These are phyloP conservation scores for Singerocomus rubriflavus DNA, from an alignment of 1,284 basidiomycete species.

Conservation along the genomic window DNA sequence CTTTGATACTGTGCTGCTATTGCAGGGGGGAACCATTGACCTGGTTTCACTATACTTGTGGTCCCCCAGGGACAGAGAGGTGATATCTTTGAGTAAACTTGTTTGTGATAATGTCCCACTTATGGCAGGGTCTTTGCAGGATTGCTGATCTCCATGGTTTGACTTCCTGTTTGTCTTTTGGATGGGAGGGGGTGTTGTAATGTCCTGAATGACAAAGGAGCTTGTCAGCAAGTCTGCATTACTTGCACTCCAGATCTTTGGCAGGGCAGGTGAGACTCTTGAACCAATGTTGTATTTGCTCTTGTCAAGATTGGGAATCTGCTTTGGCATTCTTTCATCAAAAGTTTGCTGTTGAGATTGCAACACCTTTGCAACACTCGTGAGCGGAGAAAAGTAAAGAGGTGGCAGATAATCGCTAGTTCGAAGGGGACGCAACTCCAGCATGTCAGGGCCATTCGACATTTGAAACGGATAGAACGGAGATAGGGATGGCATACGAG, in stretches of 20 bases:
- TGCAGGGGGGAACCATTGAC: neutral
- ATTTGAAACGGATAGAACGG: constrained; percentile 10
- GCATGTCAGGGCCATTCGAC: neutral
- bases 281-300: neutral
- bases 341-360: neutral
- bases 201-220: neutral
- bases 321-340: neutral
- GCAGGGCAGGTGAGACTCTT: no score
- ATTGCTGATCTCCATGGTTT: constrained; percentile 11
- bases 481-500: constrained; percentile 24
- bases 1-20: neutral
- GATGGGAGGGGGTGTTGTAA: no score
- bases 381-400: constrained; percentile 23
- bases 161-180: constrained; percentile 1
- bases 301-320: neutral
- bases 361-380: constrained; percentile 5
- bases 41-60: neutral
- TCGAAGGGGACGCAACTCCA: neutral
- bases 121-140: constrained; percentile 12
- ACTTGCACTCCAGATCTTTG: neutral
- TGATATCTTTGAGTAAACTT: neutral
- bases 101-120: constrained; percentile 4
- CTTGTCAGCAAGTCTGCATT: neutral
- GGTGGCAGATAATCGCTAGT: constrained; percentile 11
- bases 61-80: neutral